Percentiles rank a stretch among this genome's conserved stretches.
These are phyloP conservation scores for Fusarium protoensiforme DNA, from an alignment of 2,329 filamentous ascomycete species.

Conservation along the genomic window DNA sequence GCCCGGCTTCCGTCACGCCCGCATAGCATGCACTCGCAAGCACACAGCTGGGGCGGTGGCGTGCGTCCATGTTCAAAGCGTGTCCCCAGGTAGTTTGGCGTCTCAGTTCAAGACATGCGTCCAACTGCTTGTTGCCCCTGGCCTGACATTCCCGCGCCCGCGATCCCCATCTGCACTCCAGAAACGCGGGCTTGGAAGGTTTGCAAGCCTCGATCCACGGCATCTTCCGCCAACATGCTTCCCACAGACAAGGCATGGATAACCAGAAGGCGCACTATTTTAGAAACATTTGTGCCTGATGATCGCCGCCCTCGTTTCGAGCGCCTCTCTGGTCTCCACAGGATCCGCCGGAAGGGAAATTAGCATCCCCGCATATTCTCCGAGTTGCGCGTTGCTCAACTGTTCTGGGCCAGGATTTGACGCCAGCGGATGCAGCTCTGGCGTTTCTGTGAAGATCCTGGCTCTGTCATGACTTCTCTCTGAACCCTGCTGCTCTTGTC, in stretches of 20 bases:
- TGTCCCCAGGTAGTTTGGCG: constrained; percentile 9
- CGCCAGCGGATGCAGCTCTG: background rate
- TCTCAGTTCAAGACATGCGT: constrained; percentile 34
- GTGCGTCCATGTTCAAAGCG: constrained; percentile 1
- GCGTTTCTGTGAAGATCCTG: background rate
- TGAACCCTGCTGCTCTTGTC: background rate
- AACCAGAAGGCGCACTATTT: background rate
- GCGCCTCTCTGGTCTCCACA: background rate
- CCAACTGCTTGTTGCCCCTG: background rate
- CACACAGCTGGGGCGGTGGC: background rate
- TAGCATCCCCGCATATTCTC: constrained; percentile 2
- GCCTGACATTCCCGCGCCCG: background rate
- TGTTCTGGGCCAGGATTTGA: background rate
- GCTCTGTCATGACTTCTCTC: background rate
- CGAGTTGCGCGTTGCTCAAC: background rate
- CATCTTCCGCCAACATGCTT: background rate
- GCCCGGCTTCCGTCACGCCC: background rate
- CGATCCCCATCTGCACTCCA: background rate
- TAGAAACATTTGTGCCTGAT: background rate
- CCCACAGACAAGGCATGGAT: background rate
- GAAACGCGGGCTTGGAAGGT: background rate
- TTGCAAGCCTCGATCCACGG: background rate
- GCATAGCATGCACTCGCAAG: background rate
- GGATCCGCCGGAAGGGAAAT: constrained; percentile 4
- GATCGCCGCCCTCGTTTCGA: constrained; percentile 1